These are phyloP conservation scores for Kurtzmaniella fragi DNA, from an alignment of 805 yeast species.

Conservation along the genomic window DNA sequence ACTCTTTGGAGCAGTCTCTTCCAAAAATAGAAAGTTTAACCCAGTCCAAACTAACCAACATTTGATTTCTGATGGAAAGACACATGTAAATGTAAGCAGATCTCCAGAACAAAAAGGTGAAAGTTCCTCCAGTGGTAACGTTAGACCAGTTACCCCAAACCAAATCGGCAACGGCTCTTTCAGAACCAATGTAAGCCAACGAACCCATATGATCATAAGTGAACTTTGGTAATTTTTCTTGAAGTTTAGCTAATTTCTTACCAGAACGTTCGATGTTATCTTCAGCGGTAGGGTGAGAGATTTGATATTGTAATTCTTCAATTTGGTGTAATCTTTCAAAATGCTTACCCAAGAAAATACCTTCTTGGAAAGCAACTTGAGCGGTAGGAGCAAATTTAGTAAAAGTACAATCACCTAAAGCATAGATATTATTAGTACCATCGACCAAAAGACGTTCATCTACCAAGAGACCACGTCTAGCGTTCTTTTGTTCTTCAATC, in stretches of 20 bases:
- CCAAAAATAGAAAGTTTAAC: conserved; percentile 81
- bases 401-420: conserved; percentile 92
- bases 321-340: conserved; percentile 62
- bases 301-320: conserved; percentile 49
- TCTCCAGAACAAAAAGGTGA: conserved; percentile 93
- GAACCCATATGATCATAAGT: conserved; percentile 87
- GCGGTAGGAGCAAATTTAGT: conserved; percentile 94
- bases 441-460: conserved; percentile 77
- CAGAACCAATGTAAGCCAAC: conserved; percentile 89
- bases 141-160: conserved; percentile 75
- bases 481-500: conserved; percentile 73
- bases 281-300: conserved; percentile 34
- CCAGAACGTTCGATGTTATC: conserved; percentile 41
- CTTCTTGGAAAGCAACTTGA: conserved; percentile 95
- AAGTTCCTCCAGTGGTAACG: conserved; percentile 75
- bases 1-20: conserved; percentile 89
- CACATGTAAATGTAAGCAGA: conserved; percentile 91
- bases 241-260: conserved; percentile 41
- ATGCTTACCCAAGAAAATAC: conserved; percentile 69
- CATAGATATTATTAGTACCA: conserved; percentile 80
- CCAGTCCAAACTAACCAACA: conserved; percentile 87
- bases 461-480: conserved; percentile 86
- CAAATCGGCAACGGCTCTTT: conserved; percentile 90
- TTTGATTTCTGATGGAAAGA: conserved; percentile 81
- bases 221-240: conserved; percentile 53